These are phyloP conservation scores for Rhamnella rubrinervis DNA, from an alignment of 331 rosid genomes.

Conservation along the genomic window DNA sequence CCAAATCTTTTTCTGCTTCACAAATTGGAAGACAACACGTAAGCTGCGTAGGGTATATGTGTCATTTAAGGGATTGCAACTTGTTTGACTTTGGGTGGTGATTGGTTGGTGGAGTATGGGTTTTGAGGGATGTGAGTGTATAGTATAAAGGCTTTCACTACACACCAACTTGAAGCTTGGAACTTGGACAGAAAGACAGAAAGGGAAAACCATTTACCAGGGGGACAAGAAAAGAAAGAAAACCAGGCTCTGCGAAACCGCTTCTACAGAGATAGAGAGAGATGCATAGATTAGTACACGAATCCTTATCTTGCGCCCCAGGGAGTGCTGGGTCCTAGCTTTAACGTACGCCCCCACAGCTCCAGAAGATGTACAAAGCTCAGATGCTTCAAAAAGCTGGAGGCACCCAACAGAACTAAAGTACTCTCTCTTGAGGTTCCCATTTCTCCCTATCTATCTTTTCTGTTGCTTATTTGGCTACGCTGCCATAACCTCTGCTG, in stretches of 20 bases:
- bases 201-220: neutral
- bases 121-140: neutral
- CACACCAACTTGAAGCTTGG: conserved; percentile 17
- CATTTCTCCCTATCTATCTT: too few species aligned
- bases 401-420: neutral
- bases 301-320: conserved; percentile 25
- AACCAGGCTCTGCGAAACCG: conserved; percentile 32
- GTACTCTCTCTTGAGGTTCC: too few species aligned
- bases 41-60: neutral
- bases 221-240: conserved; percentile 17
- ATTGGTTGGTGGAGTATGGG: neutral
- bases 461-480: too few species aligned
- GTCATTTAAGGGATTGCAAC: neutral
- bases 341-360: conserved; percentile 15
- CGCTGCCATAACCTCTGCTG: neutral
- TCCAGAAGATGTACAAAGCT: conserved; percentile 10
- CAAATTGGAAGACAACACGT: too few species aligned
- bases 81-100: neutral
- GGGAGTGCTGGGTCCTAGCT: conserved; percentile 11
- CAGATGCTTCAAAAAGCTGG: too few species aligned
- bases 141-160: neutral
- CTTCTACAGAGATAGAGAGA: neutral
- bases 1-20: too few species aligned
- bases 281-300: neutral
- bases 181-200: conserved; percentile 8